Evolutionary conservation across 2,329 filamentous ascomycete species (phyloP).

Genomic region (Aspergillus quadricinctus): DNA sequence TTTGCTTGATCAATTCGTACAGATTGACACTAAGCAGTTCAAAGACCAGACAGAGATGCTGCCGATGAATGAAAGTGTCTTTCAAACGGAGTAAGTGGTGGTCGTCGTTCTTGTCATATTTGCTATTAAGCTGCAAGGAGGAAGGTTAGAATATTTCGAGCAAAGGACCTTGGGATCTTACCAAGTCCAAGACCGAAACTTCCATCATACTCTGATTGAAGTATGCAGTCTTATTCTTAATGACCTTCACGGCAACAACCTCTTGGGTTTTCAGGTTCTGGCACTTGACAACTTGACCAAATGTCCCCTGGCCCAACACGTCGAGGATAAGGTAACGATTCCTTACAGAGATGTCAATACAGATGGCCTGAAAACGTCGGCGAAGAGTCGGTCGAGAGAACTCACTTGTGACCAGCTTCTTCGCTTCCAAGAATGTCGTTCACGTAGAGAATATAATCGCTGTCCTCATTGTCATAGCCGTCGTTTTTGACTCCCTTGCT

Average conservation of each 20-base stretch:
- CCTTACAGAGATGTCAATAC: slow-evolving; percentile 40
- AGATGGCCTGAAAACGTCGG: slow-evolving; percentile 1
- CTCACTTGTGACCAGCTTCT: slow-evolving; percentile 93
- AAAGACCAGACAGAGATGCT: slow-evolving; percentile 95
- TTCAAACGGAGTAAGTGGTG: slow-evolving; percentile 92
- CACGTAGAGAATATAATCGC: slow-evolving; percentile 98
- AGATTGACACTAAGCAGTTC: slow-evolving; percentile 95
- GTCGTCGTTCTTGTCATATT: slow-evolving; percentile 98
- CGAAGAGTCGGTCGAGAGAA: slow-evolving; percentile 3
- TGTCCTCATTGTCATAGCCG: slow-evolving; percentile 97
- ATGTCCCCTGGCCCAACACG: slow-evolving; percentile 93
- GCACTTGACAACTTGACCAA: slow-evolving; percentile 98
- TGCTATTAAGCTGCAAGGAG: slow-evolving; percentile 74
- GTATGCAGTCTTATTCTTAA: slow-evolving; percentile 98
- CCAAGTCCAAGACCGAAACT: slow-evolving; percentile 92
- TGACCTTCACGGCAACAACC: slow-evolving; percentile 97
- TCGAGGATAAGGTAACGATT: slow-evolving; percentile 97
- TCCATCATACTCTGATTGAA: slow-evolving; percentile 99
- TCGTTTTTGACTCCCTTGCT: slow-evolving; percentile 99
- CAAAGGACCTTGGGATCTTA: slow-evolving; percentile 41
- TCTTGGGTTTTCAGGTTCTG: slow-evolving; percentile 98
- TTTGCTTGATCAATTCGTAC: slow-evolving; percentile 99
- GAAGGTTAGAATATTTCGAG: slow-evolving; percentile 17
- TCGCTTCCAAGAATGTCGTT: slow-evolving; percentile 98
- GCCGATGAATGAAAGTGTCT: slow-evolving; percentile 96